A percentile compares a stretch with the other conserved stretches of the same genome.
Conservation (phyloP, 139 green algal genomes). For the Chlamydomonas schloesseri region DNA sequence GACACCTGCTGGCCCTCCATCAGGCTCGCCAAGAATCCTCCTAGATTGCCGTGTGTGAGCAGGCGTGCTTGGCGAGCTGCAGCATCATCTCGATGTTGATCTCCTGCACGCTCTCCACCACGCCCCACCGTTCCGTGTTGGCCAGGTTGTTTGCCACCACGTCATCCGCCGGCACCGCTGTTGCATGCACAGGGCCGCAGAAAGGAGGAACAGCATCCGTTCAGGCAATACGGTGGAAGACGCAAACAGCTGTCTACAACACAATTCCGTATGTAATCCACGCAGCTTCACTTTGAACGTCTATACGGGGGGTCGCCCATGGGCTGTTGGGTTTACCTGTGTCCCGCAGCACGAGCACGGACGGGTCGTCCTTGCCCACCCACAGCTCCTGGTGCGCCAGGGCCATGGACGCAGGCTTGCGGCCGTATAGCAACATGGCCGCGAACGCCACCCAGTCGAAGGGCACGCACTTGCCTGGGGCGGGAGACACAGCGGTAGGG, state of each 20-base stretch:
- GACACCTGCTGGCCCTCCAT: no score
- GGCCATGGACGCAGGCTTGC: neutral
- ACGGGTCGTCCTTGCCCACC: constrained; percentile 45
- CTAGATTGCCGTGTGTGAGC: neutral
- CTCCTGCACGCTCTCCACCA: constrained; percentile 42
- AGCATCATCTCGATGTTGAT: constrained; percentile 47
- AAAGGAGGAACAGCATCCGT: no score
- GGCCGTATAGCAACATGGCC: constrained; percentile 50
- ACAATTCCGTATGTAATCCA: no score
- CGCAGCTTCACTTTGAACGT: no score
- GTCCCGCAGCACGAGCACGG: constrained; percentile 48
- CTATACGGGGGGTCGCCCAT: no score
- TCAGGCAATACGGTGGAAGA: no score
- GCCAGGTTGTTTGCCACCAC: constrained; percentile 46
- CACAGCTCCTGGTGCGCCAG: constrained; percentile 44
- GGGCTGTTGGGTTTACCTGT: neutral
- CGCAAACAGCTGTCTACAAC: no score
- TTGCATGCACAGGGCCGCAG: no score
- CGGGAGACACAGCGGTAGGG: no score
- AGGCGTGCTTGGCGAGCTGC: neutral
- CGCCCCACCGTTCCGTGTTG: constrained; percentile 43
- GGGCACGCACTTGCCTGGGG: constrained; percentile 59
- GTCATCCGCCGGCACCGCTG: no score
- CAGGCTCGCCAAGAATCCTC: neutral
- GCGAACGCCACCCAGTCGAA: constrained; percentile 64